Percentiles rank a stretch among this genome's conserved stretches.
Evolutionary conservation across 2,329 filamentous ascomycete species (phyloP).

Genomic region (Alternaria angustiovoidea): DNA sequence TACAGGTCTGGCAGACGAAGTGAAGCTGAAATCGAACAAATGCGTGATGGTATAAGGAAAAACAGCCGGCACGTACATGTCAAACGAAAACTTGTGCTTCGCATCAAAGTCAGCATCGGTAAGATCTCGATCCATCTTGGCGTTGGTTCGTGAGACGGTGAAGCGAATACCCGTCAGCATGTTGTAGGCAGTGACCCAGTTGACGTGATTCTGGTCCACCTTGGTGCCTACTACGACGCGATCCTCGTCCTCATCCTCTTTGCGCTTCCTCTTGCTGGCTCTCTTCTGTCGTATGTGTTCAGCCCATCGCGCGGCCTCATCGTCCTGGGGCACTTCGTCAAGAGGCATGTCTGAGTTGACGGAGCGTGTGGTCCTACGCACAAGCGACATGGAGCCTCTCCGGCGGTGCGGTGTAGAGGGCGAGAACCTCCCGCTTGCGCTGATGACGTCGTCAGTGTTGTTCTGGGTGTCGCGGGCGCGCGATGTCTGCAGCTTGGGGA

Average conservation of each 20-base stretch:
- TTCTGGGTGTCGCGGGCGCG: conserved; percentile 72
- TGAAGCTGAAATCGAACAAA: conserved; percentile 23
- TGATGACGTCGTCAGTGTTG: conserved; percentile 66
- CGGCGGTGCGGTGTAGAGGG: conserved; percentile 70
- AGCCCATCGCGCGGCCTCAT: conserved; percentile 90
- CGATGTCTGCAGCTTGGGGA: conserved; percentile 72
- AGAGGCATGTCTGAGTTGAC: conserved; percentile 83
- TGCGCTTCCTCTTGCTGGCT: conserved; percentile 82
- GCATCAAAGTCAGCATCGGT: conserved; percentile 92
- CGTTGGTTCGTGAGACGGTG: conserved; percentile 93
- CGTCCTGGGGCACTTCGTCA: conserved; percentile 85
- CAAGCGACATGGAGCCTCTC: conserved; percentile 83
- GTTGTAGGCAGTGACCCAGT: conserved; percentile 98
- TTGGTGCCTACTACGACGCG: conserved; percentile 93
- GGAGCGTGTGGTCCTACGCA: conserved; percentile 81
- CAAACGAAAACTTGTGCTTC: conserved; percentile 98
- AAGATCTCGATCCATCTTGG: conserved; percentile 90
- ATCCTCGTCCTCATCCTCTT: conserved; percentile 91
- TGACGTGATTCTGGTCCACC: conserved; percentile 95
- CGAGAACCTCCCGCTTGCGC: conserved; percentile 83
- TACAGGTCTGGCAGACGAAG: conserved; percentile 21
- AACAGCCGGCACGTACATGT: conserved; percentile 73
- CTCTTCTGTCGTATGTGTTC: conserved; percentile 92
- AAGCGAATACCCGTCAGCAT: conserved; percentile 99
- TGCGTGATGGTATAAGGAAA: conserved; percentile 27